Evolutionary conservation across 108 stramenopile genomes (phyloP), one percentile per base, ranked within the genome.

Genomic region (Cyclotella kingstonii): DNA sequence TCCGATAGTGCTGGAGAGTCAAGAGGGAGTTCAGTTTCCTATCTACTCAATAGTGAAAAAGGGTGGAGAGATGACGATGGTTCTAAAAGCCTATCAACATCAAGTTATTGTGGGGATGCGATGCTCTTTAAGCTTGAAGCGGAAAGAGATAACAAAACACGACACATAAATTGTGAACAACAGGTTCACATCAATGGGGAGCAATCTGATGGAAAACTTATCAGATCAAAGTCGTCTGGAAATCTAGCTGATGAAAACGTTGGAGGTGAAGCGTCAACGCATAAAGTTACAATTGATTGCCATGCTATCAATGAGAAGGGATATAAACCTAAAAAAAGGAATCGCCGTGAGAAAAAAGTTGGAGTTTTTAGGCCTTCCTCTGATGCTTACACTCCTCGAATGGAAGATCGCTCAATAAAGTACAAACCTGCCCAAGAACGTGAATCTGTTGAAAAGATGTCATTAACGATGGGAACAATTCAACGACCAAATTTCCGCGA

Each of bases 381-480:
- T 22, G 92, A 90, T 73, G 89, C 89, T 33, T 93, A 90, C 70
- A 93, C 92, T 22, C 92, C 92, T 18, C 83, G 86, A 33, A 81
- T 93, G 67, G 84, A 64, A 48, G 75, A 75, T 38, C 86, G 88
- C 47, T 63, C 66, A 17, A 78, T 86, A 53, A 72, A 85, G 66
- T 89, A 81, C 73, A 85, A 83, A 59, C 78, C 83, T 19, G 85
- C 85, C 8, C 80, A 83, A 42, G 68, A 73, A 55, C 79, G 87
- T 31, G 72, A 70, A 30, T 78, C 82, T 0, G 82, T 85, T 10
- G 81, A 81, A 40, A 79, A 77, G 21, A 81, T 81, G 73, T 72
- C 84, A 9, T 67, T 76, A 31, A 67, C 81, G 34, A 83, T 90
- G 87, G 92, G 92, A n/a, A 93, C 89, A 23, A 76, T 93, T 6